These are phyloP conservation scores for Alternaria angustiovoidea DNA, from an alignment of 2,329 filamentous ascomycete species.

Conservation along the genomic window DNA sequence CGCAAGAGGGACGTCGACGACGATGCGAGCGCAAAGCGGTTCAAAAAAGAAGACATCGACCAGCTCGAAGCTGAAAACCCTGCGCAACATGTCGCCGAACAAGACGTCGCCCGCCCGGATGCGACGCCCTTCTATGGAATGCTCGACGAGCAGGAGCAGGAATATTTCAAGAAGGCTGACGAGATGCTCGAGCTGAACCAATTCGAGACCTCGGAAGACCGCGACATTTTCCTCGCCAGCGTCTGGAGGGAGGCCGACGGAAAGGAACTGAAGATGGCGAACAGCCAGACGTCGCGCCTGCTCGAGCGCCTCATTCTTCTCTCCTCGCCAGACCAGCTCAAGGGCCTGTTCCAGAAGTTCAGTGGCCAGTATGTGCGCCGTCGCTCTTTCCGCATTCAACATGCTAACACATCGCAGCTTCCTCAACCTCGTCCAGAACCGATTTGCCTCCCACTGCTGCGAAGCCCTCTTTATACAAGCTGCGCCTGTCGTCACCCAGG, in stretches of 20 bases:
- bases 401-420: slow-evolving; percentile 62
- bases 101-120: slow-evolving; percentile 45
- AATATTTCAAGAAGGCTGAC: slow-evolving; percentile 92
- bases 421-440: slow-evolving; percentile 87
- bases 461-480: slow-evolving; percentile 89
- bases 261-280: slow-evolving; percentile 95
- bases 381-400: neutral
- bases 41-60: slow-evolving; percentile 31
- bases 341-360: slow-evolving; percentile 85
- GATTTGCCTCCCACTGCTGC: slow-evolving; percentile 96
- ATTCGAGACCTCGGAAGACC: slow-evolving; percentile 75
- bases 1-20: slow-evolving; percentile 51
- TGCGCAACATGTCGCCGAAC: slow-evolving; percentile 32
- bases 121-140: slow-evolving; percentile 90
- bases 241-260: slow-evolving; percentile 86
- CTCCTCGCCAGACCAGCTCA: slow-evolving; percentile 81
- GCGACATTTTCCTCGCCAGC: slow-evolving; percentile 69
- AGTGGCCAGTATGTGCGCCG: slow-evolving; percentile 68
- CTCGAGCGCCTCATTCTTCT: slow-evolving; percentile 91
- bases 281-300: slow-evolving; percentile 90
- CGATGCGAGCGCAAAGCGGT: slow-evolving; percentile 49
- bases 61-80: slow-evolving; percentile 24
- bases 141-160: slow-evolving; percentile 90
- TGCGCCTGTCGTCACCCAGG: slow-evolving; percentile 78
- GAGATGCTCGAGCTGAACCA: slow-evolving; percentile 89